Conservation (phyloP, 75 land plant genomes). For the Pseudotsuga menziesii region DNA sequence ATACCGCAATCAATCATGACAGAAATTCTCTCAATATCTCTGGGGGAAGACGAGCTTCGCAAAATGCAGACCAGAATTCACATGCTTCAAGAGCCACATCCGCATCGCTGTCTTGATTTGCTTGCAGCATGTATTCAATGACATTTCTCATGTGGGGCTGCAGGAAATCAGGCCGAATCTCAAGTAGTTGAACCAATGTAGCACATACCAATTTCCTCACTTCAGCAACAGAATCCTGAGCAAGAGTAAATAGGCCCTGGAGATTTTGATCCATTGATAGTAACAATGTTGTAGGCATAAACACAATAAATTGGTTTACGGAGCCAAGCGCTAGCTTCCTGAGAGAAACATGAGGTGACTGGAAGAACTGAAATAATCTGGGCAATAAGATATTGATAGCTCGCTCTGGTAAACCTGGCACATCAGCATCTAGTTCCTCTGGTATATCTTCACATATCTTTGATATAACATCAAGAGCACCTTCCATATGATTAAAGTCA, state of each 20-base stretch:
- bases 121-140: constrained; percentile 91
- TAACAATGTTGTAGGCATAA: constrained; percentile 73
- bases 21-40: constrained; percentile 65
- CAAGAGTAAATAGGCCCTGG: constrained; percentile 88
- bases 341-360: constrained; percentile 75
- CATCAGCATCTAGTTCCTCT: constrained; percentile 79
- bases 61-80: constrained; percentile 98
- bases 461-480: constrained; percentile 94
- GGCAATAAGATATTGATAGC: constrained; percentile 86
- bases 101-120: constrained; percentile 79
- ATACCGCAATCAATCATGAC: constrained; percentile 77
- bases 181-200: constrained; percentile 84
- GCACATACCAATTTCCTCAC: constrained; percentile 96
- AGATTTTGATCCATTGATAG: constrained; percentile 87
- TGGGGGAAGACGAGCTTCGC: constrained; percentile 74
- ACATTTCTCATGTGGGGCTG: constrained; percentile 94
- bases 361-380: constrained; percentile 86
- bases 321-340: constrained; percentile 79
- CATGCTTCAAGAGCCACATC: constrained; percentile 96
- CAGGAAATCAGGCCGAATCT: constrained; percentile 65
- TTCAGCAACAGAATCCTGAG: constrained; percentile 76
- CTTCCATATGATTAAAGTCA: constrained; percentile 93
- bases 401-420: constrained; percentile 76
- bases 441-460: constrained; percentile 98
- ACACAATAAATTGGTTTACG: constrained; percentile 80